Percentiles rank a stretch among this genome's conserved stretches.
These are phyloP conservation scores for Microascus cirrosus DNA, from an alignment of 2,329 filamentous ascomycete species.

Conservation along the genomic window DNA sequence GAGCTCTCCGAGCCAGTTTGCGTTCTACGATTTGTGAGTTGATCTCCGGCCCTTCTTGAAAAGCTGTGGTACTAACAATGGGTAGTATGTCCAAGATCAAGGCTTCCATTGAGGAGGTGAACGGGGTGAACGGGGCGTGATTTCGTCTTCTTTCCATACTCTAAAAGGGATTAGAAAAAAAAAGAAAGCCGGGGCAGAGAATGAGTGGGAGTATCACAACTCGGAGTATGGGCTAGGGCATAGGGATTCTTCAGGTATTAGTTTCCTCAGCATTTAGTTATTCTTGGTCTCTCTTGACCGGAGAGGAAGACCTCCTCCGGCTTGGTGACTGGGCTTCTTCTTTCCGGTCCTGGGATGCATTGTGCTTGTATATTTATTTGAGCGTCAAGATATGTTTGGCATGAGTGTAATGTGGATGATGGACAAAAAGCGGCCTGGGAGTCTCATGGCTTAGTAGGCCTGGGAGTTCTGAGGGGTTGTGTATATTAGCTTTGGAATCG, in stretches of 20 bases:
- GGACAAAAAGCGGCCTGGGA: too few relatives aligned
- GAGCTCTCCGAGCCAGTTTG: constrained; percentile 86
- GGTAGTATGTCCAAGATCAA: constrained; percentile 55
- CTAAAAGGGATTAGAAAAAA: not conserved
- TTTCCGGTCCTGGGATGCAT: too few relatives aligned
- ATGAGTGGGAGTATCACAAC: not conserved
- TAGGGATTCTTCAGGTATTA: not conserved
- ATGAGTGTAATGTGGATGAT: too few relatives aligned
- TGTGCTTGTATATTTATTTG: too few relatives aligned
- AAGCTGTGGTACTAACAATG: constrained; percentile 18
- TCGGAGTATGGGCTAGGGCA: too few relatives aligned
- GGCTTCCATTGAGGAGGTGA: constrained; percentile 17
- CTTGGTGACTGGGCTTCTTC: too few relatives aligned
- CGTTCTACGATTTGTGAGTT: constrained; percentile 95
- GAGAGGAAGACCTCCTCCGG: too few relatives aligned
- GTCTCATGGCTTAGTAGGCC: too few relatives aligned
- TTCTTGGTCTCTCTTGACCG: not conserved
- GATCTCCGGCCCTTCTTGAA: not conserved
- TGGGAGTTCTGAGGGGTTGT: too few relatives aligned
- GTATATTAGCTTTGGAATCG: too few relatives aligned
- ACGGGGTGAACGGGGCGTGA: not conserved
- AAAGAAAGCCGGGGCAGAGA: not conserved
- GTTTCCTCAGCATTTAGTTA: not conserved
- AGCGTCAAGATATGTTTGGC: too few relatives aligned
- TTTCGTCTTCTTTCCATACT: not conserved